Evolutionary conservation across 345 rosid genomes (phyloP), one percentile per base, ranked within the genome.

Genomic region (Rhizophora apiculata): DNA sequence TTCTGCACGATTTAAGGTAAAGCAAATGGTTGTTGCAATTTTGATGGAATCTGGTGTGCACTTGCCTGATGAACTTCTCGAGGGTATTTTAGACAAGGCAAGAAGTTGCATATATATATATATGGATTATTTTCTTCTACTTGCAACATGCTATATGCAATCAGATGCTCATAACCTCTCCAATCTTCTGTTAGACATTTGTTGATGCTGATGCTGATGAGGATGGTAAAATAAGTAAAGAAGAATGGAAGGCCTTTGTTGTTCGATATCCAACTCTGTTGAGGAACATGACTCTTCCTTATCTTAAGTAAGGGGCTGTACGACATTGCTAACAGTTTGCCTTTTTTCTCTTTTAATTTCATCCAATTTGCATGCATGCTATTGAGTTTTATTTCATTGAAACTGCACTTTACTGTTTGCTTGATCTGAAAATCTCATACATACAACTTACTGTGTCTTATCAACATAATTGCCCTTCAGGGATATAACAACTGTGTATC

Each of bases 221-320:
- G 72, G 95, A 91, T 21, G 97, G 97, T 61, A 87, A 58, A 80
- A 91, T 91, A 68, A 68, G 75, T 72, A 82, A 79, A 72, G 83
- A 78, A 16, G 91, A 89, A 57, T 91, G 96, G 96, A 91, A 82
- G 69, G 82, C 37, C 0, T 91, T 87, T 68, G 90, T 61, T 59
- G 51, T 74, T 64, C 78, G 78, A 70, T 70, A 87, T 75, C 97
- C 97, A 4, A 71, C 76, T 60, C 75, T 91, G 52, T 76, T 91
- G 83, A 86, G 76, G 82, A 87, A 87, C 74, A 89, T 89, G 96
- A 90, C 96, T 69, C 89, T 90, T 71, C 92, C 92, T 63, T 87
- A 85, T 20, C 65, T 90, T 49, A 89, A 78, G 97, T 91, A 82
- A 56, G 75, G 63, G 61, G 65, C 63, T 27, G 54, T 30, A 18